phyloP scores from a whole-genome alignment of 768 basidiomycete species.

The Macrolepiota albuminosa region DNA sequence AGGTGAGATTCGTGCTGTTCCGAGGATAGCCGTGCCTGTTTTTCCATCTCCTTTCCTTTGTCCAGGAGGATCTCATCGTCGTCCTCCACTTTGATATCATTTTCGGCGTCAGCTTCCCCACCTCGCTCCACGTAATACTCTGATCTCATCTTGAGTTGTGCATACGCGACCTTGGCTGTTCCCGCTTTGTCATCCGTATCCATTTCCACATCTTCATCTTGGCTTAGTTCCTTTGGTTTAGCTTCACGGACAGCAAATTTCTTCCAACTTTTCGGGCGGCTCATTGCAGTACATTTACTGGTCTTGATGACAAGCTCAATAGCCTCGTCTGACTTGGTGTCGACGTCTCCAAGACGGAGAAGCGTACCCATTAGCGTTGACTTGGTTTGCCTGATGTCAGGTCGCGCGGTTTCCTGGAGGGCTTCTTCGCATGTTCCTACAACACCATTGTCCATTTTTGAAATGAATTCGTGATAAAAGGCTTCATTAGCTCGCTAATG shows the following conservation, averaged over 20 bases:
- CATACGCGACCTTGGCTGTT: slow-evolving; percentile 30
- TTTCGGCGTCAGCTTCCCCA: slow-evolving; percentile 33
- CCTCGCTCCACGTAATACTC: slow-evolving; percentile 56
- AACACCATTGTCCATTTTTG: slow-evolving; percentile 41
- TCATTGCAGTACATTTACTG: slow-evolving; percentile 74
- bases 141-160: slow-evolving; percentile 40
- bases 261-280: slow-evolving; percentile 73
- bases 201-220: slow-evolving; percentile 22
- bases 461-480: slow-evolving; percentile 53
- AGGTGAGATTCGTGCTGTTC: slow-evolving; percentile 30
- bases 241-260: slow-evolving; percentile 51
- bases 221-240: slow-evolving; percentile 16
- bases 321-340: slow-evolving; percentile 61
- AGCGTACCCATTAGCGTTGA: slow-evolving; percentile 61
- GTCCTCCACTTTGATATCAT: slow-evolving; percentile 37
- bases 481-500: slow-evolving; percentile 66
- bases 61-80: slow-evolving; percentile 24
- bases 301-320: slow-evolving; percentile 70
- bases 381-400: slow-evolving; percentile 63
- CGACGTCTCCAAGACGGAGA: slow-evolving; percentile 76
- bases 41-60: slow-evolving; percentile 17
- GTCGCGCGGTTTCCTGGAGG: slow-evolving; percentile 52
- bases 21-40: slow-evolving; percentile 21
- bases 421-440: slow-evolving; percentile 64
- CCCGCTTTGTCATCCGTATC: slow-evolving; percentile 30